Evolutionary conservation across 257 asterid genomes (phyloP).

Genomic region (Penstemon davidsonii): DNA sequence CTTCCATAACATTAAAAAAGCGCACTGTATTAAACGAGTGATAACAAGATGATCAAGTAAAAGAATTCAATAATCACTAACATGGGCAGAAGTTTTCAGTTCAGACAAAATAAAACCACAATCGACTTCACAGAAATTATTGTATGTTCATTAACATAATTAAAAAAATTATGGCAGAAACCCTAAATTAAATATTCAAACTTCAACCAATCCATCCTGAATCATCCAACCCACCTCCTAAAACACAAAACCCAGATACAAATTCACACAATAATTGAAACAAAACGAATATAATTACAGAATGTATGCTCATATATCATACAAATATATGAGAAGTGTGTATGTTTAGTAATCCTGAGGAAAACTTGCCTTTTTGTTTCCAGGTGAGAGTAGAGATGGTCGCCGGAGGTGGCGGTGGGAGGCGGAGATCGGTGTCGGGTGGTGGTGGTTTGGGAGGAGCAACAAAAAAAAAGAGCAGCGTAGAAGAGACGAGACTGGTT

Average conservation of each 20-base stretch:
- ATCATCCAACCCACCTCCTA: slow-evolving; percentile 1
- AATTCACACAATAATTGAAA: background rate
- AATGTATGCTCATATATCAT: background rate
- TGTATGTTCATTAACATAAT: background rate
- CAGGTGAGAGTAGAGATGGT: background rate
- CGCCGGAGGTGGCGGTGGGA: slow-evolving; percentile 11
- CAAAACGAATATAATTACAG: background rate
- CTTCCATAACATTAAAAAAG: background rate
- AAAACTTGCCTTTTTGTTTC: slow-evolving; percentile 12
- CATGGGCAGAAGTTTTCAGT: background rate
- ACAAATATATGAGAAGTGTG: background rate
- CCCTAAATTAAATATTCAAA: background rate
- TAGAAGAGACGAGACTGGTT: background rate
- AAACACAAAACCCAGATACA: background rate
- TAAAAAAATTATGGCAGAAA: background rate
- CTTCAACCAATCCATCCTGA: background rate
- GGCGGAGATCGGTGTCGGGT: slow-evolving; percentile 8
- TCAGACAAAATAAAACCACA: background rate
- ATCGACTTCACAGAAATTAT: background rate
- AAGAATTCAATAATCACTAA: background rate
- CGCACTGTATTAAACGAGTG: background rate
- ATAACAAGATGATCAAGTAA: background rate
- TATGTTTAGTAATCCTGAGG: background rate
- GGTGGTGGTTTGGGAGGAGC: slow-evolving; percentile 36
- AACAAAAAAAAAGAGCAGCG: slow-evolving; percentile 23